Evolutionary conservation across 352 stramenopile species (phyloP).

Genomic region (Phytophthora pluvialis): DNA sequence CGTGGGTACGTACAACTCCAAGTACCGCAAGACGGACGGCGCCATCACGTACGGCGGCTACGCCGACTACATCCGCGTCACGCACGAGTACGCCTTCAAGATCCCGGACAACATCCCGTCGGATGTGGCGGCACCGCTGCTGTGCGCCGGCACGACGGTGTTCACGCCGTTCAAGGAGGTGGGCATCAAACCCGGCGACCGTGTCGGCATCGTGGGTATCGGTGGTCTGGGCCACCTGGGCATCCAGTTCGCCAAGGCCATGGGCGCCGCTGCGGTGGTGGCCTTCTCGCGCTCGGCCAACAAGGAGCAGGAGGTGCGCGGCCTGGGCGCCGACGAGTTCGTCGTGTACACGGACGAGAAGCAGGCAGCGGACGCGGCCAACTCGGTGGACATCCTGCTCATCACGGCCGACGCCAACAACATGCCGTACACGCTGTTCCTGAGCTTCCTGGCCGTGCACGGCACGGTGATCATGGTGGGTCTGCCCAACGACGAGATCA

Average conservation of each 20-base stretch:
- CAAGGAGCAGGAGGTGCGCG: conserved; percentile 61
- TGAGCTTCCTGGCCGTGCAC: conserved; percentile 55
- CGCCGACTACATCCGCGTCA: conserved; percentile 65
- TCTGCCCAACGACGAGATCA: conserved; percentile 64
- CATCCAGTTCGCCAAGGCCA: conserved; percentile 79
- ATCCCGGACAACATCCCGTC: conserved; percentile 78
- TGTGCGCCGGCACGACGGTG: conserved; percentile 88
- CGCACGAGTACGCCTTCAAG: conserved; percentile 67
- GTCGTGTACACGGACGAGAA: conserved; percentile 60
- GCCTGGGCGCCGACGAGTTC: conserved; percentile 71
- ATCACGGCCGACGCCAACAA: conserved; percentile 71
- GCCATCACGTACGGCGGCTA: conserved; percentile 64
- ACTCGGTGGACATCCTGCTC: conserved; percentile 73
- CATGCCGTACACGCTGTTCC: conserved; percentile 52
- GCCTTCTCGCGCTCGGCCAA: conserved; percentile 66
- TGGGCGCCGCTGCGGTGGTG: conserved; percentile 59
- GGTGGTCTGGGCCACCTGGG: conserved; percentile 88
- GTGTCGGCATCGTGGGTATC: conserved; percentile 80
- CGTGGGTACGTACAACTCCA: conserved; percentile 60
- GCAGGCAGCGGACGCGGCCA: conserved; percentile 24
- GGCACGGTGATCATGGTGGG: conserved; percentile 76
- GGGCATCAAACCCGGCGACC: conserved; percentile 51
- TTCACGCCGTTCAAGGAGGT: conserved; percentile 73
- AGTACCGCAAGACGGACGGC: conserved; percentile 49
- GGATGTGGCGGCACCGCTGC: conserved; percentile 59